Evolutionary conservation across 2,329 filamentous ascomycete species (phyloP).

Genomic region (Xylariaceae sp.): DNA sequence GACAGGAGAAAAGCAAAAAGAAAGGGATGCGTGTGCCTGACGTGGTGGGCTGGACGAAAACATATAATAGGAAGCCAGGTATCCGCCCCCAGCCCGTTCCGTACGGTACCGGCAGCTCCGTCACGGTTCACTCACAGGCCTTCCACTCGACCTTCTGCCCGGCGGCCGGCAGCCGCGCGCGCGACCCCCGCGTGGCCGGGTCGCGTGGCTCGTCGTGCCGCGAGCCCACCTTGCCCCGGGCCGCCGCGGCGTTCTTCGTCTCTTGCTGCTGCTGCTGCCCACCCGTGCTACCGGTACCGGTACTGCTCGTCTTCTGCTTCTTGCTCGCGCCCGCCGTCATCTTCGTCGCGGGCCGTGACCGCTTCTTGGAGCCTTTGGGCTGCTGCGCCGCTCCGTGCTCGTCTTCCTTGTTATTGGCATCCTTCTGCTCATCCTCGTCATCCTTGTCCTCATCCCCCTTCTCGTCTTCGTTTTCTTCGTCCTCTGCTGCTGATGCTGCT

Average conservation of each 20-base stretch:
- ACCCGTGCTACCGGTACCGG: background rate
- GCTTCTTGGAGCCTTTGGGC: too few relatives aligned
- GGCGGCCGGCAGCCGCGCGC: constrained; percentile 5
- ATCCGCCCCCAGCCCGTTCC: too few relatives aligned
- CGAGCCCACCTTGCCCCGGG: constrained; percentile 7
- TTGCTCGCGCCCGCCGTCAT: constrained; percentile 1
- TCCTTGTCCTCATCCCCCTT: background rate
- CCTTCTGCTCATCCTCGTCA: background rate
- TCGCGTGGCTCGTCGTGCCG: constrained; percentile 9
- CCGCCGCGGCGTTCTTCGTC: constrained; percentile 1
- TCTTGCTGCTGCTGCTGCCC: background rate
- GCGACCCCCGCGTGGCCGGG: constrained; percentile 4
- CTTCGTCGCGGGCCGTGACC: background rate
- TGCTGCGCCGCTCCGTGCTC: background rate
- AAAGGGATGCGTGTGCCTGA: too few relatives aligned
- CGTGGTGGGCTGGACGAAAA: too few relatives aligned
- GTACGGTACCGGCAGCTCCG: too few relatives aligned
- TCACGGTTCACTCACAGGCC: constrained; percentile 1
- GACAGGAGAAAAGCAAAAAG: too few relatives aligned
- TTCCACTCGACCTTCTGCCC: constrained; percentile 10
- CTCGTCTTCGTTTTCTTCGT: background rate
- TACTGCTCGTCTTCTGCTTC: constrained; percentile 4
- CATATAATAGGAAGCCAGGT: too few relatives aligned
- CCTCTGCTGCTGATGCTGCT: background rate
- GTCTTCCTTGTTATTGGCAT: too few relatives aligned